phyloP scores from a whole-genome alignment of 306 rosid genomes.

The Begonia loranthoides region DNA sequence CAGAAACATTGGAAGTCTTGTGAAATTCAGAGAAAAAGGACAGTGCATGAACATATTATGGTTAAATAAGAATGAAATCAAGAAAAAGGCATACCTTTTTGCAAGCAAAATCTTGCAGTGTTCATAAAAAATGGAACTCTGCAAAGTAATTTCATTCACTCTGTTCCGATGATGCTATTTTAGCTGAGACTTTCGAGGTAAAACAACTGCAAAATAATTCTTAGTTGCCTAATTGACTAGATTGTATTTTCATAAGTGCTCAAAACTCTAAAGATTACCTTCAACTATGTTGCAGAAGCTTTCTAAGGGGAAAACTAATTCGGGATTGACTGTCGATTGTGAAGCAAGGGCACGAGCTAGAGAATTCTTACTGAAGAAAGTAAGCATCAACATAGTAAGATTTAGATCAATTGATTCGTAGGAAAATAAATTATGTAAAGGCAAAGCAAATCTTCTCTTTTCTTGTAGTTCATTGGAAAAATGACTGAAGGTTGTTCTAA shows the following conservation, averaged over 20 bases:
- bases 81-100: no score
- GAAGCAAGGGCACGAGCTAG: constrained; percentile 34
- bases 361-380: constrained; percentile 48
- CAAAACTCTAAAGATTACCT: constrained; percentile 28
- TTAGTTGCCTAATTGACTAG: neutral
- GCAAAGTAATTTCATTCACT: constrained; percentile 8
- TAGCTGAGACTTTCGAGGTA: constrained; percentile 31
- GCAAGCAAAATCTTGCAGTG: no score
- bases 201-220: constrained; percentile 36
- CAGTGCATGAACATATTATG: no score
- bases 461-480: no score
- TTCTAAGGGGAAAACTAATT: constrained; percentile 36
- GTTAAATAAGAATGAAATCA: no score
- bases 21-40: no score
- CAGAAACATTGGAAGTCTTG: no score
- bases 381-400: constrained; percentile 12
- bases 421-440: no score
- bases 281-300: constrained; percentile 51
- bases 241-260: neutral
- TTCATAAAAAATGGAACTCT: no score
- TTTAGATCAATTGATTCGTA: no score
- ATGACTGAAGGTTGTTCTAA: no score
- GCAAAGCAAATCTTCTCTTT: no score
- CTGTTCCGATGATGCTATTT: constrained; percentile 10
- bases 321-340: constrained; percentile 38